phyloP scores from a whole-genome alignment of 805 yeast genomes.

The Wickerhamiella shivajii region DNA sequence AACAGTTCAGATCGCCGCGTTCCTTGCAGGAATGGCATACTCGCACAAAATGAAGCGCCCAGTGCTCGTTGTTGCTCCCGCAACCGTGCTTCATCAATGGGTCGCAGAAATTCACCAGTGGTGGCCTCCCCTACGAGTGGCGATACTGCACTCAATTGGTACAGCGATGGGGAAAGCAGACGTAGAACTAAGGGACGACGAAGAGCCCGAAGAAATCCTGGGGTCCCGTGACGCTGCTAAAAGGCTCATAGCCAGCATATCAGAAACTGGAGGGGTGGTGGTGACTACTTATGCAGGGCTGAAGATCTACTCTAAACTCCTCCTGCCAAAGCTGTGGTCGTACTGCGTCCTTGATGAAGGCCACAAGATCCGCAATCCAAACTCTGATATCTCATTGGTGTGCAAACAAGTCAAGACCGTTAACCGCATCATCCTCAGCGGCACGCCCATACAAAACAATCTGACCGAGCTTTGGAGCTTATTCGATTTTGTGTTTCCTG shows the following conservation, averaged over 20 bases:
- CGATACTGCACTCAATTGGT: constrained; percentile 84
- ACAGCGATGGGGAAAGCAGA: constrained; percentile 48
- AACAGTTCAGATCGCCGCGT: constrained; percentile 83
- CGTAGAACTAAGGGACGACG: constrained; percentile 26
- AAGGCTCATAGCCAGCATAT: constrained; percentile 41
- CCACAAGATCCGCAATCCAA: constrained; percentile 91
- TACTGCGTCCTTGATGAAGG: constrained; percentile 92
- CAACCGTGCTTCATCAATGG: constrained; percentile 94
- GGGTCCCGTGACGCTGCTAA: constrained; percentile 30
- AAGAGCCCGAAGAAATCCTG: constrained; percentile 24
- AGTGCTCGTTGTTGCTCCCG: constrained; percentile 81
- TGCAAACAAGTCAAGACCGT: constrained; percentile 75
- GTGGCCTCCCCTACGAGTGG: constrained; percentile 93
- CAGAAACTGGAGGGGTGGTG: constrained; percentile 61
- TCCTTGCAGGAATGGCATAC: constrained; percentile 80
- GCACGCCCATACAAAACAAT: constrained; percentile 95
- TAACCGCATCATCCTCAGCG: constrained; percentile 79
- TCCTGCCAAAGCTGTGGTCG: constrained; percentile 69
- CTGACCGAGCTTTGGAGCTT: constrained; percentile 85
- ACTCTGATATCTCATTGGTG: constrained; percentile 68
- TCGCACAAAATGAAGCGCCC: constrained; percentile 65
- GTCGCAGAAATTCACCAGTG: constrained; percentile 89
- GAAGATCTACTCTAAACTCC: constrained; percentile 44
- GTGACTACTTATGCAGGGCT: constrained; percentile 88
- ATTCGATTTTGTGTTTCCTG: constrained; percentile 91